Evolutionary conservation across 192 early-diverging fungal species (phyloP), one percentile per base, ranked within the genome.

Genomic region (Podochytrium sp.): DNA sequence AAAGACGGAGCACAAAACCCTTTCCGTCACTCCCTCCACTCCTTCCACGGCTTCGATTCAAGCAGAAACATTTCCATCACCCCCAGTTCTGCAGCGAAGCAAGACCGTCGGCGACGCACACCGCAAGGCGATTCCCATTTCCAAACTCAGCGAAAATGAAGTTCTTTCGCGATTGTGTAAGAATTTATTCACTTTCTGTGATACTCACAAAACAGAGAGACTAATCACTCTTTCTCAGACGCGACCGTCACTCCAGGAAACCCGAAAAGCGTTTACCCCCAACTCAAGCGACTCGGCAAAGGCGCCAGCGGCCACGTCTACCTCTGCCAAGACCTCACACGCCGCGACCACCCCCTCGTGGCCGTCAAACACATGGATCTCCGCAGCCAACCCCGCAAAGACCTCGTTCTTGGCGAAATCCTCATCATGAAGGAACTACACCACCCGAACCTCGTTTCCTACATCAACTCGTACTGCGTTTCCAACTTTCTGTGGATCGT

Each of bases 251-350:
- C 96, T 37, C 83, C 85, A 37, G 94, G 94, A 29, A 95, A 99
- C 78, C 97, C 97, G 37, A 93, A 90, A 74, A 62, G 81, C 20
- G 79, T 96, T 43, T 99, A 99, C 80, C 88, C 89, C 69, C 96
- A 97, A 79, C 86, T 95, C 77, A 92, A 93, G 79, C 93, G 95
- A 79, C 91, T 99, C 73, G 97, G 97, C 0, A 96, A 97, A 86
- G 96, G 96, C 80, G 96, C 96, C 3, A 95, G 93, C 49, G 97
- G 97, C 40, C 94, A 94, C 12, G 97, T 99, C 40, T 99, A 95
- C 81, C 64, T 66, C 23, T 43, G 43, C 30, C 64, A 49, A 10
- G 23, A 18, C 2, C 88, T 95, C 62, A 96, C 95, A 34, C 87
- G 89, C 38, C 88, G 89, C 43, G 85, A 73, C 7, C 29, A 42